Evolutionary conservation across 352 stramenopile genomes (phyloP), one percentile per base, ranked within the genome.

Genomic region (Globisporangium lucens): DNA sequence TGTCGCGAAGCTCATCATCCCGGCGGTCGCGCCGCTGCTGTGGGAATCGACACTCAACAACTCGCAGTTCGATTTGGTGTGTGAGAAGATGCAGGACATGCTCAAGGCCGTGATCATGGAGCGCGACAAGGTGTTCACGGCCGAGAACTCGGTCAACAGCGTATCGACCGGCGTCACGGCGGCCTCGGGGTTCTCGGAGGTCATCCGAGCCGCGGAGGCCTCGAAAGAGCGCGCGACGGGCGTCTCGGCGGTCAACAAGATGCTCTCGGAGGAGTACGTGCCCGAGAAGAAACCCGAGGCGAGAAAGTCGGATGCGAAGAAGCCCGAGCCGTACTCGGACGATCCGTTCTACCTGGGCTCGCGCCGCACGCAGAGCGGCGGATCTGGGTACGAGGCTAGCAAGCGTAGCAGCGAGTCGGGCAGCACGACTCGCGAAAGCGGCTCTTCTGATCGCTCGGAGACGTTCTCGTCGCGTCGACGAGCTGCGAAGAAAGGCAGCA

Each of bases 81-180:
- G 86, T 49, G 86, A 94, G 61, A 93, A 93, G 63, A 87, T 96
- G 68, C 85, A 96, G 65, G 82, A 93, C 35, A 96, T 96, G 88
- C 75, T 96, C n/a, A 94, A 96, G 69, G 75, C 79, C 55, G 87
- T 96, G 57, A 94, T 96, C 58, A 76, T 56, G 17, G 86, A 94
- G 47, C 82, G 88, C 27, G 88, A 96, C 68, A 94, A 94, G 75
- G 73, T 77, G 20, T 92, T 96, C 33, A 79, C 69, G 46, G 86
- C 85, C 4, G 80, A 93, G 67, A 85, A 69, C 43, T 92, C 85
- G 12, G 81, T 95, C 22, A 78, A 80, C 47, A 80, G 62, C 13
- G 80, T 91, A n/a, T 80, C 76, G 22, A 87, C 80, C 7, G 75
- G 74, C 20, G 87, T 87, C 35, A 83, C 82, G 12, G 78, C 78